These are phyloP conservation scores for Neurospora intermedia DNA, from an alignment of 495 filamentous ascomycete species.

Conservation along the genomic window DNA sequence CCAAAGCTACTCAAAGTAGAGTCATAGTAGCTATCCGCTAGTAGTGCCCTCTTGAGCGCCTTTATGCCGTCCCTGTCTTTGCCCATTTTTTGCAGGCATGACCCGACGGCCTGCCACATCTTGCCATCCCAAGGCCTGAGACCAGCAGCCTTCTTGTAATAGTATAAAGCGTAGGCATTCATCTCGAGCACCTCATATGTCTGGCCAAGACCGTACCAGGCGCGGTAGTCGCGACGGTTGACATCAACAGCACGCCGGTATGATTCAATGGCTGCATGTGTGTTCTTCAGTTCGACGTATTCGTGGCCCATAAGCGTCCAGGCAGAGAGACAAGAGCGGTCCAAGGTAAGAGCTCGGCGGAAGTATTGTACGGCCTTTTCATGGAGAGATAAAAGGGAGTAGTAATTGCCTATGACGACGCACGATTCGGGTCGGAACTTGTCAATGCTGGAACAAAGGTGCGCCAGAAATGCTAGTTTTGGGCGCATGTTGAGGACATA, in stretches of 20 bases:
- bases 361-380: slow-evolving; percentile 99
- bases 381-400: slow-evolving; percentile 82
- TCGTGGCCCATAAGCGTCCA: slow-evolving; percentile 99
- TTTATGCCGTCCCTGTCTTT: slow-evolving; percentile 80
- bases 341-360: slow-evolving; percentile 86
- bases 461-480: slow-evolving; percentile 84
- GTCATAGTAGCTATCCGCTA: slow-evolving; percentile 74
- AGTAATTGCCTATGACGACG: slow-evolving; percentile 96
- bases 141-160: slow-evolving; percentile 91
- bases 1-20: slow-evolving; percentile 38
- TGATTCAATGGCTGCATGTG: slow-evolving; percentile 93
- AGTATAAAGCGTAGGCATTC: slow-evolving; percentile 93
- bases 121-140: slow-evolving; percentile 87
- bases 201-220: slow-evolving; percentile 96
- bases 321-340: slow-evolving; percentile 82
- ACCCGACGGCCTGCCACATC: slow-evolving; percentile 96
- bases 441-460: slow-evolving; percentile 79
- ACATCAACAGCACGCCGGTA: slow-evolving; percentile 94
- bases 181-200: slow-evolving; percentile 97
- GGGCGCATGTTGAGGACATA: slow-evolving; percentile 83
- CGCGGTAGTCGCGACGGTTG: slow-evolving; percentile 93
- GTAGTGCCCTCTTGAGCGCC: slow-evolving; percentile 81
- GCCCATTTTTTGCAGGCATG: slow-evolving; percentile 79
- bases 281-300: slow-evolving; percentile 98
- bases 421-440: slow-evolving; percentile 96